Base-by-base conservation (phyloP, 352 stramenopile species). In the Globisporangium paroecandrum region DNA sequence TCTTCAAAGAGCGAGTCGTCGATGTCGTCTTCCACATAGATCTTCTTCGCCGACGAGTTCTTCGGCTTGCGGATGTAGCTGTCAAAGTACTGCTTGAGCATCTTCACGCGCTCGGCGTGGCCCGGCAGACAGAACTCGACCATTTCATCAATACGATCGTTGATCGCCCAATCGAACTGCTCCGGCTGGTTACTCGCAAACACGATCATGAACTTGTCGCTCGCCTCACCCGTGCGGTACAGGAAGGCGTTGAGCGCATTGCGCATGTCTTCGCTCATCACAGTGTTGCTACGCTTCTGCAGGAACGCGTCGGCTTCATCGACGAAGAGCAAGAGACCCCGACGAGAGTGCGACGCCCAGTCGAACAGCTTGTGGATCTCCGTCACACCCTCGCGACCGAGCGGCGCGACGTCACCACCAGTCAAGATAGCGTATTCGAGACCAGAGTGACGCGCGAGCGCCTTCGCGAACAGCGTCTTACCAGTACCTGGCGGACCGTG, bases 321-420 rank as follows among this genome's bases (percentile, higher is more conserved):
- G 4, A 99, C 95, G 74, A 99, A 99, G 5, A 99, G 79, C 63
- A 99, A 71, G 69, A 99, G 77, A 58, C 98, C 98, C 43, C 93
- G 93, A 58, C 89, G 86, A 70, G 86, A 97, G 65, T 97, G 98
- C 75, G 98, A 98, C 41, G 97, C 97, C 97, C 97, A 99, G 81
- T 99, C 97, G 76, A 99, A 99, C n/a, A 99, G 76, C 81, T 98
- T 98, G 84, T 99, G 98, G 74, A 99, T 98, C 89, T 99, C 97
- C 36, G 97, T 99, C 20, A 99, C 97, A 49, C 95, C 97, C 77
- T 99, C 97, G 29, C 83, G 83, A 51, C 97, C 97, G 49, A 99
- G 84, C n/a, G 98, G 97, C 10, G 96, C 97, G 54, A 99, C 97
- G 76, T 99, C 98, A 79, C 97, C 97, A 79, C 97, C 98, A 6